Conservation (phyloP, 139 green algal genomes). For the Picochlorum sp. region DNA sequence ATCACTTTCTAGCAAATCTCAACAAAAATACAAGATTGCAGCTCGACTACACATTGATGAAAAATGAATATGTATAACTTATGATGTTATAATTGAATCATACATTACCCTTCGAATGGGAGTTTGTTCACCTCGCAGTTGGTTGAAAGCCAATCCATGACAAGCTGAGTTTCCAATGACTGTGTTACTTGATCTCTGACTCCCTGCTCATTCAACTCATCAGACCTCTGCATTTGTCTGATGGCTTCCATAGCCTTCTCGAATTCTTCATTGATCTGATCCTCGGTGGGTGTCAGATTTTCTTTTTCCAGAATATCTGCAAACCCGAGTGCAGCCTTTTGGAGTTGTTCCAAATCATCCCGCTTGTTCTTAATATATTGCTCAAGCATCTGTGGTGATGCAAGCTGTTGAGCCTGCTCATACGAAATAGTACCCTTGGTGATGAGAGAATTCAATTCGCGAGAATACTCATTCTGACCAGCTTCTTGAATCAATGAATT, state of each 20-base stretch:
- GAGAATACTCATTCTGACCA: constrained; percentile 36
- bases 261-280: constrained; percentile 14
- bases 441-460: constrained; percentile 22
- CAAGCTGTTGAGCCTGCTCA: constrained; percentile 38
- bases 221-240: background rate
- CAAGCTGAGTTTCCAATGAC: constrained; percentile 7
- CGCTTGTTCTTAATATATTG: constrained; percentile 13
- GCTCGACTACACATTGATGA: constrained; percentile 9
- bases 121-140: constrained; percentile 22
- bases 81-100: background rate
- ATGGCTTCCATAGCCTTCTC: background rate
- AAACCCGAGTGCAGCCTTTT: constrained; percentile 24
- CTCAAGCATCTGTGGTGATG: constrained; percentile 17
- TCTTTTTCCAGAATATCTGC: constrained; percentile 28
- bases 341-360: constrained; percentile 19
- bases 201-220: constrained; percentile 28
- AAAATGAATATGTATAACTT: background rate
- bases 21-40: constrained; percentile 25
- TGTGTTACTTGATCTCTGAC: constrained; percentile 34
- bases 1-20: constrained; percentile 13
- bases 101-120: background rate
- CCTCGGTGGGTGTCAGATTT: constrained; percentile 14
- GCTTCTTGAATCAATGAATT: constrained; percentile 32
- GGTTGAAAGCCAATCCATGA: constrained; percentile 30
- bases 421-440: constrained; percentile 25